Base-by-base conservation (phyloP, 768 basidiomycete genomes). In the Pleurotus platypus region DNA sequence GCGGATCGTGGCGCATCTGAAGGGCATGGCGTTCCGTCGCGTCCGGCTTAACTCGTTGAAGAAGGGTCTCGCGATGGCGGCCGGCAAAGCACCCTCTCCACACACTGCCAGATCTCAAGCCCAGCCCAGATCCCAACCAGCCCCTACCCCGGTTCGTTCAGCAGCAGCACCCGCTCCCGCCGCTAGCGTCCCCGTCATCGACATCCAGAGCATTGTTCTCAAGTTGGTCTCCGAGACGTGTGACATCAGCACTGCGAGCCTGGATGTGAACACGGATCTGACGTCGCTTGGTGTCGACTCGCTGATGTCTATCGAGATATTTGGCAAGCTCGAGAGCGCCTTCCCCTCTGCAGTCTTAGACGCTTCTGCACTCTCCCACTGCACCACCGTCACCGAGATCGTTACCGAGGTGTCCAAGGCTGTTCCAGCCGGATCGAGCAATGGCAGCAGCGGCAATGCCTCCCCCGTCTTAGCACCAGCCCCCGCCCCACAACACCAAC, bases 211-310 rank as follows among this genome's bases (percentile, higher is more conserved):
- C 5, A 64, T 65, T 15, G 65, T 81, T 9, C 39, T 73, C 11
- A 57, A 63, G 15, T 66, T 80, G 38, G 66, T 84, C 9, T 70
- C 77, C 4, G 73, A 75, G 35, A 67, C 73, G 6, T 80, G 80
- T 58, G 73, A 67, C 45, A 63, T 81, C 40, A 70, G 72, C n/a
- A 51, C 68, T 0, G 64, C 73, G 8, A 55, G 63, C 1, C 55
- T 75, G 16, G 70, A 74, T 40, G 42, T 76, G 39, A 68, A 76
- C 24, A 65, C 66, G 0, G 78, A 83, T 46, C 67, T 90, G n/a
- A 74, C 72, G 9, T 68, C 75, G 3, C 75, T 89, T 8, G 86
- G 87, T 0, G 71, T 88, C 49, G 85, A 88, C 62, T 88, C 86
- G 1, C 67, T 89, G 58, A 82, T 80, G 68, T 78, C 81, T n/a